Evolutionary conservation across 1,139 yeast species (phyloP).

Genomic region (Nakaseomyces kungkrabaensis): DNA sequence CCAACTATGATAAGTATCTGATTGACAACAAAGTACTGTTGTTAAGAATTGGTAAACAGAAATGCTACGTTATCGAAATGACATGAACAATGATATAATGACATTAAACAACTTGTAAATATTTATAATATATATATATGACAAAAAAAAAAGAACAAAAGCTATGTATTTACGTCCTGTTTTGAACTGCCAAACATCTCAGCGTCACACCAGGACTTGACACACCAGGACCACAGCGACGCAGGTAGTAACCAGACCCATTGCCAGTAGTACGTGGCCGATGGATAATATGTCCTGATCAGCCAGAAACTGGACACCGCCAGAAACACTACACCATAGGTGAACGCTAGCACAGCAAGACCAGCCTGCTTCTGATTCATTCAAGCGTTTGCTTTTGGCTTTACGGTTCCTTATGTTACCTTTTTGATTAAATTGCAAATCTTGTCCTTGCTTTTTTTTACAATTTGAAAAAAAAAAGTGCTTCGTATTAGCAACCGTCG

Average conservation of each 20-base stretch:
- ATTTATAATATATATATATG: background rate
- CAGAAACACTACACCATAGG: background rate
- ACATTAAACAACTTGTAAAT: slow-evolving; percentile 2
- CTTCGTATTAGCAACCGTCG: too few species aligned
- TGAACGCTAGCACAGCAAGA: background rate
- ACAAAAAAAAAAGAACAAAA: background rate
- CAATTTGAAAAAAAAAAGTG: background rate
- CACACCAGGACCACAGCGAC: slow-evolving; percentile 23
- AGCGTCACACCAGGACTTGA: slow-evolving; percentile 23
- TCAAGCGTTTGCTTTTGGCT: background rate
- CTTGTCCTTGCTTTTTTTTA: background rate
- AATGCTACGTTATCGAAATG: slow-evolving; percentile 47
- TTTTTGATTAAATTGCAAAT: background rate
- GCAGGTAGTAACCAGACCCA: slow-evolving; percentile 18
- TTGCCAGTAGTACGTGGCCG: slow-evolving; percentile 17
- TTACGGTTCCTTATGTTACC: too few species aligned
- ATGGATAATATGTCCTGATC: background rate
- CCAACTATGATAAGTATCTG: slow-evolving; percentile 40
- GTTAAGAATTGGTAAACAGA: slow-evolving; percentile 67
- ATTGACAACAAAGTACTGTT: slow-evolving; percentile 54
- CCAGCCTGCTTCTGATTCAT: slow-evolving; percentile 7
- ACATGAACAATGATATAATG: slow-evolving; percentile 6
- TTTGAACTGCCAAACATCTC: slow-evolving; percentile 22
- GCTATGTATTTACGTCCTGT: slow-evolving; percentile 6
- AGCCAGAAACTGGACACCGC: slow-evolving; percentile 1